Conservation (phyloP, 371 early-diverging fungal genomes). For the Fennellomyces sp. region DNA sequence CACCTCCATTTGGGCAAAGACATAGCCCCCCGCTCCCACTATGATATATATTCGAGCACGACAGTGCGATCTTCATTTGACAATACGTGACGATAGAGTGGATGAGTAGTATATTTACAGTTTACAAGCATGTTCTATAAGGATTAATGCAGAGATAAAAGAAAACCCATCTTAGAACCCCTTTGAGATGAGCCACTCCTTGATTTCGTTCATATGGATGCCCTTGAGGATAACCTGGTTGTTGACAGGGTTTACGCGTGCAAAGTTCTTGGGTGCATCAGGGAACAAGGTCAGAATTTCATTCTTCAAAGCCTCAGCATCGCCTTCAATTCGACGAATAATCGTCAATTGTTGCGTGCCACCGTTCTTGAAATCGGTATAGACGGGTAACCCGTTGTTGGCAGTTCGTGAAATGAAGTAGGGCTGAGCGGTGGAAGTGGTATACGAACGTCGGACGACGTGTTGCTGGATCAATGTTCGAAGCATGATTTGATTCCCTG, state of each 20-base stretch:
- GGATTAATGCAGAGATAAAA: neutral
- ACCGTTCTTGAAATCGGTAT: constrained; percentile 74
- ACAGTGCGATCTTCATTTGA: too few relatives aligned
- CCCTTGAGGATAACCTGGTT: constrained; percentile 65
- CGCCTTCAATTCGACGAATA: constrained; percentile 77
- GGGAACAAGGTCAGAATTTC: constrained; percentile 44
- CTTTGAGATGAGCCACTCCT: constrained; percentile 62
- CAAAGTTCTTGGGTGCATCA: constrained; percentile 34
- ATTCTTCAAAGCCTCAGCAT: constrained; percentile 52
- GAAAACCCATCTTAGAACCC: constrained; percentile 53
- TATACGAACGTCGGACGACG: constrained; percentile 7
- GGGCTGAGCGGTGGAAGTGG: constrained; percentile 11
- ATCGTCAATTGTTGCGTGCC: constrained; percentile 67
- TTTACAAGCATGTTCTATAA: neutral
- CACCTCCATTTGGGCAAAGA: too few relatives aligned
- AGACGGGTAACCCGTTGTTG: constrained; percentile 70
- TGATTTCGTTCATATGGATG: constrained; percentile 47
- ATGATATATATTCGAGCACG: too few relatives aligned
- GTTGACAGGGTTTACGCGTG: constrained; percentile 35
- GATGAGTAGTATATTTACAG: neutral
- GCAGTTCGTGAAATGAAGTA: constrained; percentile 66
- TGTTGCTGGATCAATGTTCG: constrained; percentile 7
- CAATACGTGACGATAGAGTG: neutral
- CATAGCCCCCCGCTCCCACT: too few relatives aligned
- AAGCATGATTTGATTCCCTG: neutral